Percentiles rank a stretch among this genome's conserved stretches.
Conservation (phyloP, 345 rosid species). For the Brassica incana region DNA sequence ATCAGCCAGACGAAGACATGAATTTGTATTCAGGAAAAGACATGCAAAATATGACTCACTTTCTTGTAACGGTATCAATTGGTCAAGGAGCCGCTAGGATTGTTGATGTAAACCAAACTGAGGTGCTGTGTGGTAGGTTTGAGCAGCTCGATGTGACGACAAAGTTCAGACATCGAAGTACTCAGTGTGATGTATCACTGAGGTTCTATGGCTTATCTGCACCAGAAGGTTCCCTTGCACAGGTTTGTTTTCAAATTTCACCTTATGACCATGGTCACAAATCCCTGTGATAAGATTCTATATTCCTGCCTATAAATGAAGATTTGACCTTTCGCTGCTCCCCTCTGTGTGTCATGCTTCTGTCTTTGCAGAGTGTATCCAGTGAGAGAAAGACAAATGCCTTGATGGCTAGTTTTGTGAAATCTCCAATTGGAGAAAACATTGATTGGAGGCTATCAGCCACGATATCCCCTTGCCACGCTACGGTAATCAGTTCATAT, state of each 20-base stretch:
- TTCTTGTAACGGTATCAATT: conserved; percentile 74
- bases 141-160: conserved; percentile 86
- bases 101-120: conserved; percentile 59
- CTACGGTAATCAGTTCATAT: conserved; percentile 66
- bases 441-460: conserved; percentile 95
- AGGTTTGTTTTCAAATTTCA: conserved; percentile 60
- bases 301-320: conserved; percentile 21
- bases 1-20: conserved; percentile 80
- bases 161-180: conserved; percentile 73
- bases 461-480: conserved; percentile 94
- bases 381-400: conserved; percentile 93
- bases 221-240: conserved; percentile 97
- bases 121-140: conserved; percentile 89
- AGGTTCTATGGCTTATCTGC: conserved; percentile 92
- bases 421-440: conserved; percentile 83
- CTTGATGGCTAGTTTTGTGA: conserved; percentile 81
- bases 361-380: conserved; percentile 76
- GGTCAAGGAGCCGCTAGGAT: conserved; percentile 88
- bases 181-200: conserved; percentile 70
- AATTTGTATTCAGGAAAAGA: conserved; percentile 67
- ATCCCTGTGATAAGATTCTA: background rate
- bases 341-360: conserved; percentile 26
- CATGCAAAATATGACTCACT: conserved; percentile 76
- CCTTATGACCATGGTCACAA: conserved; percentile 12
- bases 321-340: conserved; percentile 25